Evolutionary conservation across 2,329 filamentous ascomycete species (phyloP).

Genomic region (Alternaria conjuncta): DNA sequence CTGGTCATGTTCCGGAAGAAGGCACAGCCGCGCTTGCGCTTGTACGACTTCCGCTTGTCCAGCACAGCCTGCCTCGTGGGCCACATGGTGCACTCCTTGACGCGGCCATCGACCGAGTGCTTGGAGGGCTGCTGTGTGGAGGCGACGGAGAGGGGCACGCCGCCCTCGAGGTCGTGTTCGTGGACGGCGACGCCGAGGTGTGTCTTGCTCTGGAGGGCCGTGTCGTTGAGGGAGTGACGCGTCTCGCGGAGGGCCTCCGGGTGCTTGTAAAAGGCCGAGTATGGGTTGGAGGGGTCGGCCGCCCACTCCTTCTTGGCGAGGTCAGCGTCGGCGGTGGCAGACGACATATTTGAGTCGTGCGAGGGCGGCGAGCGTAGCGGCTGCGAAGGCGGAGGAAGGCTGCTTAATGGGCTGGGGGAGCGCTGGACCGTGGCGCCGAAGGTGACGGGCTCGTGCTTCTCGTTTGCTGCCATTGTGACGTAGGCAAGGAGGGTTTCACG

Average conservation of each 20-base stretch:
- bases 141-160: conserved; percentile 43
- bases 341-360: conserved; percentile 41
- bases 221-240: conserved; percentile 49
- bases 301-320: conserved; percentile 36
- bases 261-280: conserved; percentile 58
- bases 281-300: conserved; percentile 49
- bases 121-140: conserved; percentile 50
- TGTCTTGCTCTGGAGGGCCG: conserved; percentile 35
- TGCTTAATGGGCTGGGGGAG: conserved; percentile 23
- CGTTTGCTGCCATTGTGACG: conserved; percentile 38
- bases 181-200: conserved; percentile 40
- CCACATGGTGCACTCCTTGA: conserved; percentile 61
- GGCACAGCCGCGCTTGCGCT: conserved; percentile 49
- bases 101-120: conserved; percentile 49
- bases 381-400: conserved; percentile 16
- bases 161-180: conserved; percentile 52
- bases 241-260: conserved; percentile 54
- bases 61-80: conserved; percentile 56
- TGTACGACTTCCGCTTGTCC: conserved; percentile 50
- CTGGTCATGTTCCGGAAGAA: conserved; percentile 51
- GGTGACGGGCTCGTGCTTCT: conserved; percentile 44
- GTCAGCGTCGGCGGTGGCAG: conserved; percentile 38
- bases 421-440: conserved; percentile 53
- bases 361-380: conserved; percentile 41
- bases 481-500: conserved; percentile 15